Conservation (phyloP, 495 filamentous ascomycete genomes). For the Glarea lozoyensis region DNA sequence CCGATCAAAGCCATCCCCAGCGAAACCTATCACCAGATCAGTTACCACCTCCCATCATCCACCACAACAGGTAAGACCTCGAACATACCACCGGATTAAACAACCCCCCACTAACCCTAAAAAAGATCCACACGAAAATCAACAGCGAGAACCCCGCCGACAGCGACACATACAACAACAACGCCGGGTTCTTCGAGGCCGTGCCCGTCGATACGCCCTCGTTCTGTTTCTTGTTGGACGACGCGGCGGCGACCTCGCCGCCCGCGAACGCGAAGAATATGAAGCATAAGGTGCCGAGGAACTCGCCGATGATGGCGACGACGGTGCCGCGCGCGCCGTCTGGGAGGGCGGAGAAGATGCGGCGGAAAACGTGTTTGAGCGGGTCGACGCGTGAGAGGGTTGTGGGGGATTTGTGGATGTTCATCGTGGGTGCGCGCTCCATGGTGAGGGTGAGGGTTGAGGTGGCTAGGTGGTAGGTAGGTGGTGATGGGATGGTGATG, state of each 20-base stretch:
- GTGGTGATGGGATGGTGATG: too few species aligned
- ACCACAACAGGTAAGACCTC: conserved; percentile 13
- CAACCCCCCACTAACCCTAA: conserved; percentile 52
- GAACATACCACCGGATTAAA: conserved; percentile 54
- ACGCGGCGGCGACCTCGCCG: conserved; percentile 29
- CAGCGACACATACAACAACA: conserved; percentile 57
- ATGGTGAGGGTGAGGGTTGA: too few species aligned
- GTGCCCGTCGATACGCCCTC: conserved; percentile 4
- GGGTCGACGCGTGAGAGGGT: conserved; percentile 7
- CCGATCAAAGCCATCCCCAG: conserved; percentile 49
- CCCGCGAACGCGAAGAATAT: conserved; percentile 29
- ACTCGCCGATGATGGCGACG: conserved; percentile 15
- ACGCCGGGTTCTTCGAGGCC: conserved; percentile 4
- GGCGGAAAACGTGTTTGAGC: conserved; percentile 8
- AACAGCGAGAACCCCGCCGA: conserved; percentile 50
- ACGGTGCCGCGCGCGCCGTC: conserved; percentile 7
- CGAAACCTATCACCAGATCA: conserved; percentile 29
- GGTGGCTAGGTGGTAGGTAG: too few species aligned
- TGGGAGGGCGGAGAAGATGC: conserved; percentile 8
- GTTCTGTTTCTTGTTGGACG: conserved; percentile 23
- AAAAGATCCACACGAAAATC: conserved; percentile 59
- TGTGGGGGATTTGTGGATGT: conserved; percentile 8
- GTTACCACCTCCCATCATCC: conserved; percentile 31
- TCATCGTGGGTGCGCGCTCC: conserved; percentile 9
- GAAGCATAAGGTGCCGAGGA: conserved; percentile 15